Percentiles rank a stretch among this genome's conserved stretches.
Conservation (phyloP, 306 rosid genomes). For the Vachellia pachyceras region DNA sequence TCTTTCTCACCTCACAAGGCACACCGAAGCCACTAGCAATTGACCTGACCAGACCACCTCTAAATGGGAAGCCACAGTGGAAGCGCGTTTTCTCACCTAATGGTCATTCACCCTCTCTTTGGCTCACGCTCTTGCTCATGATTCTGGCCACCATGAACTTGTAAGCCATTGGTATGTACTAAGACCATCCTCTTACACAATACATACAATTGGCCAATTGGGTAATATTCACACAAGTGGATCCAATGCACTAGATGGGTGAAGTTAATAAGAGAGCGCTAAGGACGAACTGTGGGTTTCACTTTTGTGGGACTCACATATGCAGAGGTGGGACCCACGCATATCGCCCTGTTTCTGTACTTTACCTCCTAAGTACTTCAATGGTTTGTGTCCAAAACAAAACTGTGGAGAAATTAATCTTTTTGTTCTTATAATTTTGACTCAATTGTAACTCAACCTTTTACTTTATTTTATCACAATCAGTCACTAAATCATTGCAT, state of each 20-base stretch:
- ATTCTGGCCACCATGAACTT: conserved; percentile 17
- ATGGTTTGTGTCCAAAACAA: neutral
- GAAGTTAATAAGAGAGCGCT: neutral
- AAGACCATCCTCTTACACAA: neutral
- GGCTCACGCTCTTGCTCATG: conserved; percentile 30
- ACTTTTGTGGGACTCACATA: neutral
- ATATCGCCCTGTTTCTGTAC: too few species aligned
- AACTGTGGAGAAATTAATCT: too few species aligned
- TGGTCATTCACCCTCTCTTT: neutral
- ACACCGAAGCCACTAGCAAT: conserved; percentile 13
- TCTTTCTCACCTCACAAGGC: conserved; percentile 18
- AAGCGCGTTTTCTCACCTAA: conserved; percentile 9
- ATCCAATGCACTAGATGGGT: neutral
- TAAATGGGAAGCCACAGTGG: conserved; percentile 23
- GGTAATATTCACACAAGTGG: neutral
- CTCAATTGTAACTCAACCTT: too few species aligned
- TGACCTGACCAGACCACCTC: conserved; percentile 8
- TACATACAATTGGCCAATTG: too few species aligned
- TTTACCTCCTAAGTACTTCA: neutral
- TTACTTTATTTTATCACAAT: too few species aligned
- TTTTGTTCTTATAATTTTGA: too few species aligned
- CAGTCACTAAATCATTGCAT: too few species aligned
- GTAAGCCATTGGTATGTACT: conserved; percentile 1
- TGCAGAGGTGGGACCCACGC: neutral
- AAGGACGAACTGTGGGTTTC: neutral